phyloP scores from a whole-genome alignment of 2,329 filamentous ascomycete species.

The Neonectria coccinea region DNA sequence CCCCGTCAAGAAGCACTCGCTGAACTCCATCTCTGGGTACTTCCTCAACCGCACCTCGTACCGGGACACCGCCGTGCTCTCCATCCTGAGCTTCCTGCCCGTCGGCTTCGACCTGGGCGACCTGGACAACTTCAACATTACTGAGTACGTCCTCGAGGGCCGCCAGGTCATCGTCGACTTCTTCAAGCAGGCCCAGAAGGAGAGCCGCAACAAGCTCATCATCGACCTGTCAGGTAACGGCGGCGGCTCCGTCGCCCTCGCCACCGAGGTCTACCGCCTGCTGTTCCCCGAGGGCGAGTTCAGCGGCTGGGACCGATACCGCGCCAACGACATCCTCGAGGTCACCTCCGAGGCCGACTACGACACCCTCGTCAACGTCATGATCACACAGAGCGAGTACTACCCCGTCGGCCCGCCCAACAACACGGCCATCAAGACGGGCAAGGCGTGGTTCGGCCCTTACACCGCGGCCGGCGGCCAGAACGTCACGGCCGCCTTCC shows the following conservation, averaged over 20 bases:
- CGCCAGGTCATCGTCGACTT: slow-evolving; percentile 35
- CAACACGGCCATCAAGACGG: slow-evolving; percentile 30
- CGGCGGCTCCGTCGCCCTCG: slow-evolving; percentile 38
- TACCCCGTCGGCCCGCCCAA: slow-evolving; percentile 32
- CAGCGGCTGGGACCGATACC: slow-evolving; percentile 35
- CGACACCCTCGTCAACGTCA: slow-evolving; percentile 23
- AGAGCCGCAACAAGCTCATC: slow-evolving; percentile 42
- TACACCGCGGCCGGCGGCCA: slow-evolving; percentile 32
- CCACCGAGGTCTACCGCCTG: slow-evolving; percentile 37
- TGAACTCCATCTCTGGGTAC: slow-evolving; percentile 33
- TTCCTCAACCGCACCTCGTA: slow-evolving; percentile 36
- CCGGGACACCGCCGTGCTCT: slow-evolving; percentile 40
- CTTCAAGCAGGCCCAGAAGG: slow-evolving; percentile 34
- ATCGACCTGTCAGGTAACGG: slow-evolving; percentile 42
- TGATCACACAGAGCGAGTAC: slow-evolving; percentile 28
- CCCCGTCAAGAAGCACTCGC: slow-evolving; percentile 34
- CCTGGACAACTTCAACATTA: slow-evolving; percentile 13
- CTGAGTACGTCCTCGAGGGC: slow-evolving; percentile 35
- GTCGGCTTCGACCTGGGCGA: slow-evolving; percentile 21
- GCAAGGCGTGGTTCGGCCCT: slow-evolving; percentile 41
- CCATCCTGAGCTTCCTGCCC: slow-evolving; percentile 42
- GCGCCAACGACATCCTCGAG: slow-evolving; percentile 39
- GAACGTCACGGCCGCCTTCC: slow-evolving; percentile 40
- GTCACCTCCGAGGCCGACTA: slow-evolving; percentile 35
- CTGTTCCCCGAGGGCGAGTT: slow-evolving; percentile 40